Evolutionary conservation across 2,329 filamentous ascomycete species (phyloP).

Genomic region (Sporothrix globosa): DNA sequence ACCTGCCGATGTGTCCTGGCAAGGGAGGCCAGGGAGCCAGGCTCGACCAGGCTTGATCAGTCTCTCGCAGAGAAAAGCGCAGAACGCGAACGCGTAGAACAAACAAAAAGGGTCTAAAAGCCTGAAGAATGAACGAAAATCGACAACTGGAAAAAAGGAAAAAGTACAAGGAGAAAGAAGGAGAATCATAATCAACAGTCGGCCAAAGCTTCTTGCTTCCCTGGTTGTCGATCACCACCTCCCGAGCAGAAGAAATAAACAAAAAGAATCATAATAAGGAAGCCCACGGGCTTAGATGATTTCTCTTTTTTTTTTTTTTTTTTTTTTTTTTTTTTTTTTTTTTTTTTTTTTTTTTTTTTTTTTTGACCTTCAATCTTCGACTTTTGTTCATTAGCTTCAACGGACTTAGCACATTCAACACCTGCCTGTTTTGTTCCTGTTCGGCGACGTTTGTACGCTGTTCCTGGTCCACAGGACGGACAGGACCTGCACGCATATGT

Average conservation of each 20-base stretch:
- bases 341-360: no score
- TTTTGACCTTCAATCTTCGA: no score
- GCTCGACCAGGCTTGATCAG: background rate
- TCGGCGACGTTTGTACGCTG: background rate
- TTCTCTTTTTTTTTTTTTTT: no score
- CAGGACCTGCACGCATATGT: background rate
- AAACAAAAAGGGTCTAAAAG: background rate
- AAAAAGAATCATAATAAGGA: no score
- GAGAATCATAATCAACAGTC: no score
- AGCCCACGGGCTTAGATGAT: no score
- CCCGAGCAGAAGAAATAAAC: no score
- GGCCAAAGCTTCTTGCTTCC: no score
- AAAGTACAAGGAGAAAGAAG: background rate
- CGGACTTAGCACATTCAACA: background rate
- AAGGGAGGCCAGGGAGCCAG: background rate
- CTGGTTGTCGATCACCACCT: no score
- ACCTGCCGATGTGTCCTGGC: background rate
- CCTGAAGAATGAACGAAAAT: background rate
- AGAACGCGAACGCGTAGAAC: background rate
- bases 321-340: no score
- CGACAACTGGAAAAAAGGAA: background rate
- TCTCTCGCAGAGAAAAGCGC: background rate
- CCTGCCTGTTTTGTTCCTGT: slow-evolving; percentile 7
- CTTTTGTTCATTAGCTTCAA: no score
- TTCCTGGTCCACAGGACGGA: background rate